Evolutionary conservation across 257 asterid genomes (phyloP), one percentile per base, ranked within the genome.

Genomic region (Verbascum thapsus): DNA sequence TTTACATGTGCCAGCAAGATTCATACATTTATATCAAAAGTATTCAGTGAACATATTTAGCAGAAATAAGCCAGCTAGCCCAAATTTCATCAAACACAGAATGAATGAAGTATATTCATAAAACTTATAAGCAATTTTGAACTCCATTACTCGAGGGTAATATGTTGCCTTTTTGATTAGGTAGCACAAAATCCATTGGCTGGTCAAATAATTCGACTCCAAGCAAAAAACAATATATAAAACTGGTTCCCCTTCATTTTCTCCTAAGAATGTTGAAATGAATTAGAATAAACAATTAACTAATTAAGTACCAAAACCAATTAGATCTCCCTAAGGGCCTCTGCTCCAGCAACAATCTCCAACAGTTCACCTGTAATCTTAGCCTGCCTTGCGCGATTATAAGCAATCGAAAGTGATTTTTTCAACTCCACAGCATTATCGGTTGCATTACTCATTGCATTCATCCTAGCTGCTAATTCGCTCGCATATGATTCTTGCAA

Each of bases 401-500:
- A 88, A 58, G 81, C 74, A 6, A 71, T 63, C 0, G 91, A 83
- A 57, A 88, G 91, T 19, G 78, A 48, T 81, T 51, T 79, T 73
- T 66, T 83, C 86, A 88, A 62, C 62, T 88, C 90, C 64, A 66
- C 72, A 0, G 94, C 96, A 63, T 85, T 88, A 58, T 88, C 94
- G 0, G 91, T 85, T 0, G 96, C 96, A 72, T 49, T 85, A 62
- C 78, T 76, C 88, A 88, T 88, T 2, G 96, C 79, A 61, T 88
- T 88, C 96, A 88, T 88, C 70, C 96, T 83, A 2, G 90, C 69
- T 0, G 87, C 79, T 18, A 88, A 72, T 53, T 88, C 96, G 49
- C 96, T 88, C 0, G 96, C 96, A 48, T 81, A 83, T n/a, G 94
- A 85, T 63, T 88, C 96, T 71, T 85, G 96, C 74, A 85, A 72